Base-by-base conservation (phyloP, 148 eudicot genomes). In the Vaccinium macrocarpon region DNA sequence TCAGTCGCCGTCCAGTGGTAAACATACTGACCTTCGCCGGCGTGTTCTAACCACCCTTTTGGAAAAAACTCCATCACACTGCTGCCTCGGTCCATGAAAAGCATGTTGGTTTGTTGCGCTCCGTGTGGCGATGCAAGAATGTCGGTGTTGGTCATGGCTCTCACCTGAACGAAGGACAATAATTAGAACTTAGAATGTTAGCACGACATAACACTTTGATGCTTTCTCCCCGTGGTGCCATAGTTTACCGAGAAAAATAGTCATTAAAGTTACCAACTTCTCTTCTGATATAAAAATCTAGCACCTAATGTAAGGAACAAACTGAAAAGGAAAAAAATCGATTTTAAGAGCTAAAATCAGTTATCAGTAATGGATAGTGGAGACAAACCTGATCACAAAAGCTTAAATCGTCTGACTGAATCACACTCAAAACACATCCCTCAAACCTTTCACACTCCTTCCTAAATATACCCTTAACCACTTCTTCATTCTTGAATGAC, bases 1-100 rank as follows among this genome's bases (percentile, higher is more conserved):
- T 84, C 85, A 59, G 55, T 55, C 4, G 91, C 93, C 84, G 88
- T 61, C 91, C 90, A 89, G 76, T 87, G 89, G 88, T 86, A 66
- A 25, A 74, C 90, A 52, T 89, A 88, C 76, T 88, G 89, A 16
- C 91, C 90, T 5, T n/a, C 6, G 0, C 91, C 91, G 0, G 90
- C 93, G 0, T 78, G 85, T 59, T 88, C 87, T 29, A 84, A 82
- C 91, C 91, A 91, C 23, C 93, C 93, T 62, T 88, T 91, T 5
- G 91, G 93, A 83, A 88, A 89, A 76, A 91, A 88, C 76, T 91
- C 91, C 93, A 91, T 89, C 23, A 90, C 86, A 32, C 89, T 85
- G 80, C 93, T 91, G 82, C 82, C 83, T 2, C 84, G 79, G 32
- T 91, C 91, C 93, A 91, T 89, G 85, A 90, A 85, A 71, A 91